Evolutionary conservation across 1,139 yeast species (phyloP).

Genomic region (Meyerozyma sp.): DNA sequence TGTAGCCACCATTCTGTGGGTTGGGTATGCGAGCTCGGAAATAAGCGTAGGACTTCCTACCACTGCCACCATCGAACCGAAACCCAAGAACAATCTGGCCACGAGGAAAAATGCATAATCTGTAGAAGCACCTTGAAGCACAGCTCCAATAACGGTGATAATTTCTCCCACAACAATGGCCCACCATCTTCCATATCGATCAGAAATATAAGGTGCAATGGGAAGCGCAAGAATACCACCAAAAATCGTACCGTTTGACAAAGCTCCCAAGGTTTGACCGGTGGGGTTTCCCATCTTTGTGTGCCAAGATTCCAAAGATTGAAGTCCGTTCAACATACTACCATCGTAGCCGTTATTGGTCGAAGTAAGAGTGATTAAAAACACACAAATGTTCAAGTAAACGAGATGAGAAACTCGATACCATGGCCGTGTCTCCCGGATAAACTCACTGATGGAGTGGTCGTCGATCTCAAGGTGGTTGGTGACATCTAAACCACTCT

Average conservation of each 20-base stretch:
- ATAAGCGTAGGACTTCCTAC: slow-evolving; percentile 4
- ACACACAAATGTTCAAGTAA: slow-evolving; percentile 28
- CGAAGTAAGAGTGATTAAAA: slow-evolving; percentile 38
- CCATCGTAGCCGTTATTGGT: slow-evolving; percentile 51
- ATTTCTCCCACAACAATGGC: slow-evolving; percentile 23
- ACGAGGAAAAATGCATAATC: slow-evolving; percentile 4
- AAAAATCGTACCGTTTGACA: slow-evolving; percentile 28
- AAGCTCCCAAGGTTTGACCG: slow-evolving; percentile 42
- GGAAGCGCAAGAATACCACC: slow-evolving; percentile 17
- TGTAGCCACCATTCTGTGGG: slow-evolving; percentile 4
- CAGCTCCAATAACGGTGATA: slow-evolving; percentile 29
- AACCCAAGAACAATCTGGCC: slow-evolving; percentile 4
- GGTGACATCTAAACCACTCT: neutral
- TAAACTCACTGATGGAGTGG: slow-evolving; percentile 4
- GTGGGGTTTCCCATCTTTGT: slow-evolving; percentile 32
- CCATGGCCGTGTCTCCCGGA: slow-evolving; percentile 8
- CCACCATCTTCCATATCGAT: slow-evolving; percentile 29
- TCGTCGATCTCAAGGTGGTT: neutral
- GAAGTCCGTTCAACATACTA: slow-evolving; percentile 47
- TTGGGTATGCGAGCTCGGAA: slow-evolving; percentile 3
- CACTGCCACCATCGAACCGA: slow-evolving; percentile 3
- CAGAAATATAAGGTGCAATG: slow-evolving; percentile 19
- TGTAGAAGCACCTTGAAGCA: slow-evolving; percentile 4
- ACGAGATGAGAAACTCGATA: slow-evolving; percentile 21
- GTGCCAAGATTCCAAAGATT: slow-evolving; percentile 34